These are phyloP conservation scores for Pinus tabuliformis DNA, from an alignment of 75 land plant genomes.

Conservation along the genomic window DNA sequence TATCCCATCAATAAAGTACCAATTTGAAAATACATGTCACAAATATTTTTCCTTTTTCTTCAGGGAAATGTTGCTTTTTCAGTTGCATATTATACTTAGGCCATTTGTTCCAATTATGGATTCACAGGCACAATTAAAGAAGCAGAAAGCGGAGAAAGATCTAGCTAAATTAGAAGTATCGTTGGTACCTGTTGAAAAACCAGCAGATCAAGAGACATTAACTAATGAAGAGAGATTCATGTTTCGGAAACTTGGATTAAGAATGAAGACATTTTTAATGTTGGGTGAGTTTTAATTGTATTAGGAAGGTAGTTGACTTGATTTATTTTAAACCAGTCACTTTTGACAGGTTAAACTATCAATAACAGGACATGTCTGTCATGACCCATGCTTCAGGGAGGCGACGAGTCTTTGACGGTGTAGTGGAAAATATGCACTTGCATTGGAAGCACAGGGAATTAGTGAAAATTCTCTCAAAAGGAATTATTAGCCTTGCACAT, in stretches of 20 bases:
- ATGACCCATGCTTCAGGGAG: conserved; percentile 45
- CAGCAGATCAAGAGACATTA: conserved; percentile 74
- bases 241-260: conserved; percentile 71
- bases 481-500: conserved; percentile 55
- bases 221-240: conserved; percentile 80
- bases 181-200: conserved; percentile 53
- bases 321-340: neutral
- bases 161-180: conserved; percentile 63
- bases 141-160: conserved; percentile 66
- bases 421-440: conserved; percentile 88
- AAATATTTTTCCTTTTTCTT: neutral
- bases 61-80: neutral
- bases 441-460: conserved; percentile 92
- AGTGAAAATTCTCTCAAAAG: conserved; percentile 74
- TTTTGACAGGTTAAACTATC: neutral
- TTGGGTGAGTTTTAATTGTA: conserved; percentile 50
- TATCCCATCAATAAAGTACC: neutral
- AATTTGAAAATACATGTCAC: neutral
- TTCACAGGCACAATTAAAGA: conserved; percentile 63
- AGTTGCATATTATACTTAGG: neutral
- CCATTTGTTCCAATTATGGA: neutral
- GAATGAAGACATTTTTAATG: conserved; percentile 74
- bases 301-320: neutral
- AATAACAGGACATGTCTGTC: conserved; percentile 4
- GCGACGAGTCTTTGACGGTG: conserved; percentile 90